phyloP scores from a whole-genome alignment of 345 rosid species.

The Fremontodendron californicum region DNA sequence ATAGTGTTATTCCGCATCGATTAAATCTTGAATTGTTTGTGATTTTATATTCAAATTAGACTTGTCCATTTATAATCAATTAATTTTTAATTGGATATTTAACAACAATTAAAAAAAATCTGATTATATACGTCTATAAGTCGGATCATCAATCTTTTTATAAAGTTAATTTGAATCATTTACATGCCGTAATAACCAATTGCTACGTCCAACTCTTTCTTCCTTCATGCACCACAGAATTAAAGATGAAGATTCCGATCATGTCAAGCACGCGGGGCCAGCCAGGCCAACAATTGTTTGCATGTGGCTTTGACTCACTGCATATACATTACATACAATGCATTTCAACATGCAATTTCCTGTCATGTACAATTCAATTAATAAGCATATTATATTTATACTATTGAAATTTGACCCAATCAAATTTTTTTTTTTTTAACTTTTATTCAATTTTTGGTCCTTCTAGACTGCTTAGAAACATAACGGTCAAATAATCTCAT shows the following conservation, averaged over 20 bases:
- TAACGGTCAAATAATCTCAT: slow-evolving; percentile 5
- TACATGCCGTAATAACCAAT: not conserved
- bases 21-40: no score
- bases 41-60: no score
- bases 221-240: not conserved
- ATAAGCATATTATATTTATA: not conserved
- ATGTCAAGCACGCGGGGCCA: not conserved
- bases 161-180: not conserved
- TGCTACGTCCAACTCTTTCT: not conserved
- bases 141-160: not conserved
- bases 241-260: not conserved
- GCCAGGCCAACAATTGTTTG: not conserved
- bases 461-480: slow-evolving; percentile 2
- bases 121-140: no score
- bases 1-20: no score
- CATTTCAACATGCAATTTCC: not conserved
- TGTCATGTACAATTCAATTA: not conserved
- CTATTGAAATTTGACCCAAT: slow-evolving; percentile 1
- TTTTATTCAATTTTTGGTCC: not conserved
- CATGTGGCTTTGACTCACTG: not conserved
- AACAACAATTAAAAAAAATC: no score
- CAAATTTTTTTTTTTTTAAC: not conserved
- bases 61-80: no score
- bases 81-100: no score
- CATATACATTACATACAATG: no score